Evolutionary conservation across 768 basidiomycete genomes (phyloP).

Genomic region (Cytidiella melzeri): DNA sequence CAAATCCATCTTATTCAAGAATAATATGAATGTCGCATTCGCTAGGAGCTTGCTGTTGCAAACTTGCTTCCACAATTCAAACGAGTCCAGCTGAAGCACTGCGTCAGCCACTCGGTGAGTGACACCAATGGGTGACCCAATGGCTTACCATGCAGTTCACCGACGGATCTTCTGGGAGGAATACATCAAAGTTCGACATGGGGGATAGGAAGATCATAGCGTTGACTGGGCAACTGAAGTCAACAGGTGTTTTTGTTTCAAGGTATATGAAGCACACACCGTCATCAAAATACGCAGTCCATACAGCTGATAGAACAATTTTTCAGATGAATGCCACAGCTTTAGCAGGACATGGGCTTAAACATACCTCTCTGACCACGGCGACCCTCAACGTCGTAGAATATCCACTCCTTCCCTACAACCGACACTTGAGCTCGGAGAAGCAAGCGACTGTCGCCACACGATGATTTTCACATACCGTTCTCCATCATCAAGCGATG

Average conservation of each 20-base stretch:
- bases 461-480: too few relatives aligned
- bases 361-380: constrained; percentile 47
- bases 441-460: neutral
- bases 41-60: constrained; percentile 53
- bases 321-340: neutral
- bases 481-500: constrained; percentile 48
- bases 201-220: constrained; percentile 65
- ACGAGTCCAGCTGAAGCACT: constrained; percentile 41
- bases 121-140: too few relatives aligned
- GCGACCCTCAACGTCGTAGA: constrained; percentile 65
- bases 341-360: neutral
- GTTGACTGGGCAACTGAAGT: constrained; percentile 37
- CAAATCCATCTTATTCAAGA: constrained; percentile 61
- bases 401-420: constrained; percentile 44
- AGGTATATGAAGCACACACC: constrained; percentile 29
- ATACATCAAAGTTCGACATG: constrained; percentile 58
- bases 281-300: constrained; percentile 68
- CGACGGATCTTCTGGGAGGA: constrained; percentile 49
- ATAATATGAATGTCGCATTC: constrained; percentile 48
- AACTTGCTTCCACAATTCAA: constrained; percentile 53
- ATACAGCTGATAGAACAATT: constrained; percentile 39
- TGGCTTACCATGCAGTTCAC: constrained; percentile 52
- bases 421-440: constrained; percentile 13
- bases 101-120: neutral
- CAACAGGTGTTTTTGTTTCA: neutral